phyloP scores from a whole-genome alignment of 176 grass and related monocot genomes.

The Guadua angustifolia region DNA sequence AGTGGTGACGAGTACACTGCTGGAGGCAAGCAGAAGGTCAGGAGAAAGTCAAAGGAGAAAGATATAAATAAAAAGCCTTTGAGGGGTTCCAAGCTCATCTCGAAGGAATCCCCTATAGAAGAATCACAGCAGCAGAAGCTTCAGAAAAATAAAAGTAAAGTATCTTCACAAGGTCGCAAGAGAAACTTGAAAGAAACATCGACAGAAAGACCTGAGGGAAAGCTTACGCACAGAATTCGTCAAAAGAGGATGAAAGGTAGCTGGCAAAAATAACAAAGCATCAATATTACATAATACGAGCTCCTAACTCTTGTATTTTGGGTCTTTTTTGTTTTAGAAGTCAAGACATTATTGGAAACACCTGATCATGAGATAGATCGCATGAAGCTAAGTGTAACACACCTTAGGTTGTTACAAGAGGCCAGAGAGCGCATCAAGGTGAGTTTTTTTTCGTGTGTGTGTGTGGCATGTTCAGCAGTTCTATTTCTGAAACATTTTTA shows the following conservation, averaged over 20 bases:
- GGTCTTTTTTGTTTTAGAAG: constrained; percentile 48
- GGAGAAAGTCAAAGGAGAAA: constrained; percentile 52
- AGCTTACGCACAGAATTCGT: constrained; percentile 67
- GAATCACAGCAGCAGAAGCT: constrained; percentile 39
- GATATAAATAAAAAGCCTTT: constrained; percentile 23
- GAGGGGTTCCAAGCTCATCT: constrained; percentile 30
- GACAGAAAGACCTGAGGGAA: constrained; percentile 47
- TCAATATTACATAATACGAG: constrained; percentile 10
- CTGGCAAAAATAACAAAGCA: constrained; percentile 32
- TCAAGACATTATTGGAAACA: constrained; percentile 58
- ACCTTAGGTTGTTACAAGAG: constrained; percentile 73
- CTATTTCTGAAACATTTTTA: constrained; percentile 31
- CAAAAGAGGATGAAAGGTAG: constrained; percentile 65
- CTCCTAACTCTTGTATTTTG: constrained; percentile 41
- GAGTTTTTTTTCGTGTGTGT: too few species aligned
- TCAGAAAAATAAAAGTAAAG: constrained; percentile 51
- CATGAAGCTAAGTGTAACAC: constrained; percentile 60
- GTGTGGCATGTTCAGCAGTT: constrained; percentile 24
- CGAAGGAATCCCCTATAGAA: constrained; percentile 26
- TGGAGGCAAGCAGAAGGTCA: constrained; percentile 42
- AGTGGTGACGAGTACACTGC: constrained; percentile 46
- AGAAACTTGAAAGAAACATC: constrained; percentile 42
- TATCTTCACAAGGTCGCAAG: constrained; percentile 36
- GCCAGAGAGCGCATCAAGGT: constrained; percentile 50
- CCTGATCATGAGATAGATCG: constrained; percentile 54